These are phyloP conservation scores for Austroboletus niveus DNA, from an alignment of 1,284 basidiomycete genomes.

Conservation along the genomic window DNA sequence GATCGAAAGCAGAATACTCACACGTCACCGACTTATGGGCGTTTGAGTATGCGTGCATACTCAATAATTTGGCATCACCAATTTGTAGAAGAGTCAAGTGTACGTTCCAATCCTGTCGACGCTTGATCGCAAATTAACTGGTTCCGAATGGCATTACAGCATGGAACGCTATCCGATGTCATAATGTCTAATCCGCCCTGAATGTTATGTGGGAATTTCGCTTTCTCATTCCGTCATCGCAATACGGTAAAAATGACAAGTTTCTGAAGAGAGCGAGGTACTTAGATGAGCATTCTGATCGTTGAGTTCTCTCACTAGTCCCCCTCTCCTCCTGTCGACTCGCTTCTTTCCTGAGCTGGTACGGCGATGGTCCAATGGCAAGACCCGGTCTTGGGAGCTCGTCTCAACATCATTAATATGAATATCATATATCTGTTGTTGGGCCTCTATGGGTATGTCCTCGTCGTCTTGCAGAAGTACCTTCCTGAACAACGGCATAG, in stretches of 20 bases:
- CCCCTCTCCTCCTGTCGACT: not conserved
- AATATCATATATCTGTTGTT: slow-evolving; percentile 14
- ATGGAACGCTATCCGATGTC: too few species aligned
- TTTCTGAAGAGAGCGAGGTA: not conserved
- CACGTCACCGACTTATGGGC: too few species aligned
- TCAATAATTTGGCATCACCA: too few species aligned
- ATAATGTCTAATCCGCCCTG: not conserved
- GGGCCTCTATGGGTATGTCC: slow-evolving; percentile 16
- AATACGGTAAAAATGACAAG: not conserved
- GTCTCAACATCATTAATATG: not conserved
- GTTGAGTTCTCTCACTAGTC: not conserved
- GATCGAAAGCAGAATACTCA: too few species aligned
- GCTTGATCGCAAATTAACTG: too few species aligned
- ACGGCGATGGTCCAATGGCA: slow-evolving; percentile 14
- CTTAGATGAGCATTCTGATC: slow-evolving; percentile 1
- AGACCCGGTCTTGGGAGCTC: not conserved
- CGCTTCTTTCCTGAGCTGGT: not conserved
- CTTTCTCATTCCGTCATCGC: not conserved
- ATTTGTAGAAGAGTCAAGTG: too few species aligned
- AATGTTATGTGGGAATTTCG: not conserved
- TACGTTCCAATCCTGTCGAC: too few species aligned
- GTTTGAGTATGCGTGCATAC: too few species aligned
- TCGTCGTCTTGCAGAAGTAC: not conserved
- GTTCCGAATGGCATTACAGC: too few species aligned
- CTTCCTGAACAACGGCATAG: not conserved